Base-by-base conservation (phyloP, 2,329 filamentous ascomycete species). In the Pseudogymnoascus sp. region DNA sequence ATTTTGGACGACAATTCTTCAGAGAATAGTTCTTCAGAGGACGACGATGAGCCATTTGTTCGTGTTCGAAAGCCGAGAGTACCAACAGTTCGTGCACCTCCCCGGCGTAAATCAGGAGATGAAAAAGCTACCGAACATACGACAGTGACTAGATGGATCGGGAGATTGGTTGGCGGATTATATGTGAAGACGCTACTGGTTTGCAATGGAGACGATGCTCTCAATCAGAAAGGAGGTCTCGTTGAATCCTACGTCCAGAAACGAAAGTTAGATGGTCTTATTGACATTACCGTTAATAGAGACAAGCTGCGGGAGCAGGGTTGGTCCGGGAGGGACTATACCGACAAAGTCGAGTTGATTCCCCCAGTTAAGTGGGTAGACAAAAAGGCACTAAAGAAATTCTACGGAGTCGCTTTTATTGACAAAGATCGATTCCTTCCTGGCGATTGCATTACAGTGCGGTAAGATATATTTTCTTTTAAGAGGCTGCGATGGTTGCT, bases 171-270 rank as follows among this genome's bases (percentile, higher is more conserved):
- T 38, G 55, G 55, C 5, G 55, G 55, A 10, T 33, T 57, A 23
- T 57, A 57, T 19, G 55, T 57, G 30, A 57, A 57, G 35, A 57
- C 55, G 55, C 55, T 57, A 28, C 13, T 57, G 30, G 55, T 57
- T 57, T 37, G 33, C 35, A 38, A 57, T n/a, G 55, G 35, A 38
- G 33, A 37, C 3, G 55, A 57, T 37, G 55, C 55, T 19, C 18
- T 57, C 3, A 57, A 37, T 35, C 9, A 57, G 19, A 57, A 57
- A 57, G 55, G 35, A 57, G 55, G 55, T 10, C 19, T 57, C 7
- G 7, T 57, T 4, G 55, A 35, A 23, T 23, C 30, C 9, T 57
- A 57, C 15, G 35, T 37, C 15, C 55, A 38, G 13, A 57, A 57
- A 19, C n/a, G 55, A 21, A 23, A 57, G 35, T 38, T 57, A 9